Conservation (phyloP, 2,329 filamentous ascomycete genomes). For the Neofusicoccum umdonicola region DNA sequence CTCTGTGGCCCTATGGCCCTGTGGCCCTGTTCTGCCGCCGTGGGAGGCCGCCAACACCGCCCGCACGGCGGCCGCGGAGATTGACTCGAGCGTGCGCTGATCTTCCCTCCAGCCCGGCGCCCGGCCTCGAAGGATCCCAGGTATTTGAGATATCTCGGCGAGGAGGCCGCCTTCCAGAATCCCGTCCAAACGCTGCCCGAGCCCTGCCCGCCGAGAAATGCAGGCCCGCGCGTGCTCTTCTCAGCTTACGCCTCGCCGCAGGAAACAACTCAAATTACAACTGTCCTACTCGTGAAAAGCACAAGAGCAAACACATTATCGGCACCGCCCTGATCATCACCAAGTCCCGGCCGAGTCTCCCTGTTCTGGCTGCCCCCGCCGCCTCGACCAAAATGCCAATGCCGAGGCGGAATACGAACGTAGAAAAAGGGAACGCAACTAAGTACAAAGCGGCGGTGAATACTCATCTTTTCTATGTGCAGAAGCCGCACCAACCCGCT, state of each 20-base stretch:
- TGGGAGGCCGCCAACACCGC: too few species aligned
- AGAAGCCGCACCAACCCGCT: not conserved
- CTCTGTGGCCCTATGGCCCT: too few species aligned
- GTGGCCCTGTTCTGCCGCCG: too few species aligned
- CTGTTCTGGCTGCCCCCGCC: not conserved
- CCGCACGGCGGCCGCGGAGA: too few species aligned
- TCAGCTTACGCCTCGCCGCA: not conserved
- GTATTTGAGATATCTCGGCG: too few species aligned
- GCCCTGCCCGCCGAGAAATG: too few species aligned
- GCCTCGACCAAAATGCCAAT: not conserved
- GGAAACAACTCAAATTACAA: not conserved
- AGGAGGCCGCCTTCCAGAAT: too few species aligned
- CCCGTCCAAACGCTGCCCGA: too few species aligned
- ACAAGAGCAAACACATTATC: not conserved
- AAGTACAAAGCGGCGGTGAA: not conserved
- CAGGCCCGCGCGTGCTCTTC: not conserved
- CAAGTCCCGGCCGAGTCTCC: not conserved
- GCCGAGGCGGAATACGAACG: not conserved
- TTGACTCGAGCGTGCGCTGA: too few species aligned
- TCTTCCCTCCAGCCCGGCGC: too few species aligned
- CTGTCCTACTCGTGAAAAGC: not conserved
- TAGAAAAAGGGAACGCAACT: not conserved
- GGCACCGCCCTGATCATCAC: not conserved
- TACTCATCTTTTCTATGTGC: constrained; percentile 1
- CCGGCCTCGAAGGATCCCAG: too few species aligned